Evolutionary conservation across 164 flowering plant species (phyloP).

Genomic region (Euptelea pleiosperma): DNA sequence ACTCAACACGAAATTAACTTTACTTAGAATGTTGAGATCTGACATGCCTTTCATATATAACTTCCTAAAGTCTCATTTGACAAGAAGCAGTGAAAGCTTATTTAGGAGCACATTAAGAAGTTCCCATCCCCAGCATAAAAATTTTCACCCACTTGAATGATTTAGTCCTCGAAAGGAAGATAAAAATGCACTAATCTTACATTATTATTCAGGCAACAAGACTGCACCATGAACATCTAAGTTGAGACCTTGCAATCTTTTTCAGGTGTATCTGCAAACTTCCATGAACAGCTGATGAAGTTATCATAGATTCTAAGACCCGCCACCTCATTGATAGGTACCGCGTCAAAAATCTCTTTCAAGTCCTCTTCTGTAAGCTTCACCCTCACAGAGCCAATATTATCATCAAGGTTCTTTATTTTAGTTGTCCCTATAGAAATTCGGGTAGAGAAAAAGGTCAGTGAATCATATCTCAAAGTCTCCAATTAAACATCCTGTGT

Average conservation of each 20-base stretch:
- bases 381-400: constrained; percentile 22
- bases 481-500: no score
- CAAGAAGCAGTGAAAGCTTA: no score
- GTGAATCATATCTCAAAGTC: background rate
- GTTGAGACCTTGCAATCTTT: constrained; percentile 5
- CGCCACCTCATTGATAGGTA: constrained; percentile 26
- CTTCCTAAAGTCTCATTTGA: no score
- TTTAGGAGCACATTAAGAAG: no score
- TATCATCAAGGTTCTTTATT: constrained; percentile 28
- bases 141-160: background rate
- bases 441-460: background rate
- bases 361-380: constrained; percentile 26
- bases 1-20: no score
- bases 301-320: constrained; percentile 17
- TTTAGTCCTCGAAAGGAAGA: background rate
- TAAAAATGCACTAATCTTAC: background rate
- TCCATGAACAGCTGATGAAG: constrained; percentile 21
- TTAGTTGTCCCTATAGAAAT: constrained; percentile 31
- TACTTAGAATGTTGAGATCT: no score
- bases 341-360: constrained; percentile 29
- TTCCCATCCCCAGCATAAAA: no score
- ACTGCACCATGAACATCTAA: no score
- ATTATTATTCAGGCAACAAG: no score
- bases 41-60: no score
- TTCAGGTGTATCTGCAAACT: constrained; percentile 34